Base-by-base conservation (phyloP, 768 basidiomycete species). In the Tulasnella sp. region DNA sequence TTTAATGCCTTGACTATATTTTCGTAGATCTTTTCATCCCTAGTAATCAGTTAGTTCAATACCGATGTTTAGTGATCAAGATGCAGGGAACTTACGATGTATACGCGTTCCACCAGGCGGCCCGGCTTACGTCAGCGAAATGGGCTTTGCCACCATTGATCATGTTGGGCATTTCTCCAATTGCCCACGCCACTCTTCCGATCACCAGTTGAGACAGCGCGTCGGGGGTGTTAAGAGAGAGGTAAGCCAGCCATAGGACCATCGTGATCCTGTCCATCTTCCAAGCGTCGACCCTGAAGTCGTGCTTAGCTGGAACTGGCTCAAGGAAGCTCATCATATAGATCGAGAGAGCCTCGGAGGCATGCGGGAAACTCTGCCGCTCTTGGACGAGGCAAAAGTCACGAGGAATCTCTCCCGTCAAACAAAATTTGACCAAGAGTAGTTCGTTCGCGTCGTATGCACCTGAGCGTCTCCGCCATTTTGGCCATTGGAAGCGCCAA, bases 261-360 rank as follows among this genome's bases (percentile, higher is more conserved):
- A 72, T 40, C 23, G 71, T 72, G 71, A 72, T 72, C 37, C 71
- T 29, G 32, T 72, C 71, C 44, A 72, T 40, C 16, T 72, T 72
- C 39, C 39, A 72, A 20, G 71, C 71, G 71, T 40, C 3, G 26
- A 72, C 44, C n/a, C 71, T 29, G 71, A 72, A 72, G 23, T 46
- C 44, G n/a, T 40, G 37, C 42, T 72, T 72, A 4, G 20, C 16
- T 1, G 71, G 37, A 2, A 39, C 15, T 15, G 71, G 71, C 20
- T 72, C 44, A 15, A 72, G 37, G 71, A 72, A 46, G 44, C 71
- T 46, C 39, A 46, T 46, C 37, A 72, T 40, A 40, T 72, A 72
- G 71, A 72, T 35, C 1, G 71, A 46, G 39, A 72, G 44, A 26
- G 71, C 71, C 39, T 40, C 71, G 0, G 71, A 35, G 71, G 44